Evolutionary conservation across 352 stramenopile species (phyloP).

Genomic region (Phytophthora litchii): DNA sequence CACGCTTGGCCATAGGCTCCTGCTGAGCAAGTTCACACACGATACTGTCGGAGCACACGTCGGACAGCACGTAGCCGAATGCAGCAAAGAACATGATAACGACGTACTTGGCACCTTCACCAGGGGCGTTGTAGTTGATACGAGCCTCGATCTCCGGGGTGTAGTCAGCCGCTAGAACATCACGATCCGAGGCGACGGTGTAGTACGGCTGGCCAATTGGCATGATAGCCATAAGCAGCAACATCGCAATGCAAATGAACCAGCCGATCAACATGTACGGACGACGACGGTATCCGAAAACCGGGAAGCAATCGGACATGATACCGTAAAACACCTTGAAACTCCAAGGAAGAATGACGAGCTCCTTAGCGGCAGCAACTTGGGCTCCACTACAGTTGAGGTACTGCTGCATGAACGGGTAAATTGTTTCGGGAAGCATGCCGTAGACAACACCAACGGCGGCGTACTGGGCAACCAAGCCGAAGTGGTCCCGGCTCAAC

Average conservation of each 20-base stretch:
- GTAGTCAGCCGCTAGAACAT: conserved; percentile 36
- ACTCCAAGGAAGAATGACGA: conserved; percentile 59
- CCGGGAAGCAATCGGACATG: conserved; percentile 42
- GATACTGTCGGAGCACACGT: conserved; percentile 66
- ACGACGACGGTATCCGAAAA: conserved; percentile 63
- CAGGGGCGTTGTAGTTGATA: conserved; percentile 48
- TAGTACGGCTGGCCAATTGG: conserved; percentile 66
- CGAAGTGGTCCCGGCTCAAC: conserved; percentile 45
- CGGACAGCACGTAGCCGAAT: conserved; percentile 69
- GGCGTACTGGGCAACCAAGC: conserved; percentile 57
- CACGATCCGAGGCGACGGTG: conserved; percentile 24
- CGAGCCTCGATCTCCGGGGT: conserved; percentile 33
- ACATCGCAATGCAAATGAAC: conserved; percentile 47
- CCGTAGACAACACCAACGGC: conserved; percentile 55
- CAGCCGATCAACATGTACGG: conserved; percentile 72
- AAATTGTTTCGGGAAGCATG: conserved; percentile 50
- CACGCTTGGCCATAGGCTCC: conserved; percentile 53
- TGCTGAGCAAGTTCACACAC: conserved; percentile 64
- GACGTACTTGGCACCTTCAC: conserved; percentile 44
- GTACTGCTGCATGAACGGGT: conserved; percentile 61
- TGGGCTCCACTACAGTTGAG: conserved; percentile 59
- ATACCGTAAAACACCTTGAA: conserved; percentile 65
- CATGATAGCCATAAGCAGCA: conserved; percentile 54
- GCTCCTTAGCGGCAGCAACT: conserved; percentile 48
- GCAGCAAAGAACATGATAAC: conserved; percentile 65